Evolutionary conservation across 208 protist genomes (phyloP), one percentile per base, ranked within the genome.

Genomic region (Crithidia bombi): DNA sequence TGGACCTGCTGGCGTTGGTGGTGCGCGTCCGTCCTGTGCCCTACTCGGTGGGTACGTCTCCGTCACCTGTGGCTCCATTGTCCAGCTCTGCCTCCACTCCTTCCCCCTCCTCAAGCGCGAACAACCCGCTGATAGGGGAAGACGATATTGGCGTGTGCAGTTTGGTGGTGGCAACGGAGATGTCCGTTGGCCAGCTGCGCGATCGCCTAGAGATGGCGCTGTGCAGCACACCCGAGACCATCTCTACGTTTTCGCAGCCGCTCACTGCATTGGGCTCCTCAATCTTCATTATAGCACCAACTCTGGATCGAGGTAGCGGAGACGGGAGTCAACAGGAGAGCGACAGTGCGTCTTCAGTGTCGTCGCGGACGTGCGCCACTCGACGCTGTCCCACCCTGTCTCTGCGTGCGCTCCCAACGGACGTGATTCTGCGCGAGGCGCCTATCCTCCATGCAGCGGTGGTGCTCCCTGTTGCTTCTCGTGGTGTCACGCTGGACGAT

Each of bases 101-200:
- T 10, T 14, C 19, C 14, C 14, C 7, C 7, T 14, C 44, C 17
- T 14, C 44, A 7, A 23, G 5, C 19, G 5, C 19, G 32, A 30
- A 25, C 5, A 15, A 21, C 43, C 15, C 33, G n/a, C 10, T 33
- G 35, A 17, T 17, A 2, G 57, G 10, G 28, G 41, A 28, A 25
- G 33, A 28, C 3, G 57, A 51, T 23, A 19, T 35, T 1, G 79
- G 69, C 15, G 67, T 89, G 33, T 86, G 82, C 69, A 85, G 80
- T 49, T 44, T 86, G 38, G 47, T 71, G 11, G 81, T 81, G 6
- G 85, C 83, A 15, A 73, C 64, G 5, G 83, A 82, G 72, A 78
- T 76, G 51, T 84, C 85, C 11, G 54, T 91, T 10, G 90, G 87
- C 1, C 85, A 95, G 71, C 46, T 91, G 39, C 47, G 88, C 17